Evolutionary conservation across 352 stramenopile species (phyloP).

Genomic region (Blastocystis sp.): DNA sequence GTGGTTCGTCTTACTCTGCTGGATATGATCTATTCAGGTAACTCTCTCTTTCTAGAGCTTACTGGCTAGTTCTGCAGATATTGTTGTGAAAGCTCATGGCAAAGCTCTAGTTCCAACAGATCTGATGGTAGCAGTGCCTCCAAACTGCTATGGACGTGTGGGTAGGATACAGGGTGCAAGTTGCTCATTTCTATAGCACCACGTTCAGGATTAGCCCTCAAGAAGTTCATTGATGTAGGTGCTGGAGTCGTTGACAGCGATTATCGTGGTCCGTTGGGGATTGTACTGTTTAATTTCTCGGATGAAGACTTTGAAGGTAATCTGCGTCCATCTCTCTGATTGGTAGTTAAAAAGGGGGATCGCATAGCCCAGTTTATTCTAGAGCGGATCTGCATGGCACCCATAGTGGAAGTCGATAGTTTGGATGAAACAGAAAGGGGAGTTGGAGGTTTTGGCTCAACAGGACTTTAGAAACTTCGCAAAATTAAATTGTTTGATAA

Average conservation of each 20-base stretch:
- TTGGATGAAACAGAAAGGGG: constrained; percentile 84
- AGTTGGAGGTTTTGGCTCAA: constrained; percentile 88
- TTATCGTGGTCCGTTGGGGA: constrained; percentile 85
- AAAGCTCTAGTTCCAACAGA: constrained; percentile 94
- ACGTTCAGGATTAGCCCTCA: constrained; percentile 86
- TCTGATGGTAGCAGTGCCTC: constrained; percentile 84
- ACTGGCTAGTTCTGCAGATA: constrained; percentile 72
- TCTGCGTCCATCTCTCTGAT: not conserved
- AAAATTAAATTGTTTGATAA: not conserved
- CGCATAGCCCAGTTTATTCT: constrained; percentile 95
- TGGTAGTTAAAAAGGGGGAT: constrained; percentile 82
- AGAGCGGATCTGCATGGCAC: constrained; percentile 82
- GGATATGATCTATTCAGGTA: constrained; percentile 74
- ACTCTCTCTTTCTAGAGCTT: not conserved
- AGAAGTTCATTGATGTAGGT: constrained; percentile 95
- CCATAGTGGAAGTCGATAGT: constrained; percentile 83
- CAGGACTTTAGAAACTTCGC: constrained; percentile 68
- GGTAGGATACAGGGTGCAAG: constrained; percentile 64
- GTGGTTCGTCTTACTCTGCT: constrained; percentile 74
- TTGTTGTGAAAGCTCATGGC: constrained; percentile 79
- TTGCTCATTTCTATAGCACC: constrained; percentile 58
- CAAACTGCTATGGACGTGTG: constrained; percentile 88
- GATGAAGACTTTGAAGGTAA: constrained; percentile 80
- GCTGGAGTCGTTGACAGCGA: constrained; percentile 84
- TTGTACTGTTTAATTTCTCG: constrained; percentile 97